phyloP scores from a whole-genome alignment of 1,284 basidiomycete species.

The Rhodotorula glutinis region DNA sequence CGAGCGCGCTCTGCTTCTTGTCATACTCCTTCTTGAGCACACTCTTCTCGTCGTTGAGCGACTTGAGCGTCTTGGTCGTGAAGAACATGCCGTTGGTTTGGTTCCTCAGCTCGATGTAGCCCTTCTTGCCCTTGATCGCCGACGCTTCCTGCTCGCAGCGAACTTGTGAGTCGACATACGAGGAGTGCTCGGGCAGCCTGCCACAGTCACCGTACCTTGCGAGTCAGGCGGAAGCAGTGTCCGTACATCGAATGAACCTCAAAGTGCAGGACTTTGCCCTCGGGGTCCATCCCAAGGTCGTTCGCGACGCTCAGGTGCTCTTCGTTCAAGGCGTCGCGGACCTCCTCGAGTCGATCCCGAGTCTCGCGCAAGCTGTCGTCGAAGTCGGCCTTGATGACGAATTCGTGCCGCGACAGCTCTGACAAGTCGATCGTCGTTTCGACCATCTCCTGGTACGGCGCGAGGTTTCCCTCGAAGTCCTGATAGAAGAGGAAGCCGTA shows the following conservation, averaged over 20 bases:
- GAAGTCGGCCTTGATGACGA: conserved; percentile 85
- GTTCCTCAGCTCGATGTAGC: conserved; percentile 64
- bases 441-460: conserved; percentile 87
- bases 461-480: conserved; percentile 63
- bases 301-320: conserved; percentile 73
- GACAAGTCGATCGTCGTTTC: conserved; percentile 91
- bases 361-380: conserved; percentile 71
- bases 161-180: too few relatives aligned
- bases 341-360: conserved; percentile 64
- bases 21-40: conserved; percentile 69
- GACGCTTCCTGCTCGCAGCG: conserved; percentile 68
- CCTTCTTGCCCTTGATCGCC: conserved; percentile 63
- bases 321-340: conserved; percentile 75
- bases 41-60: conserved; percentile 67
- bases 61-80: conserved; percentile 74
- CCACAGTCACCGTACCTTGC: conserved; percentile 60
- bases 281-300: conserved; percentile 78
- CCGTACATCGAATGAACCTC: conserved; percentile 90
- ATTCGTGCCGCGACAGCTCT: conserved; percentile 77
- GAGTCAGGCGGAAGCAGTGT: conserved; percentile 85
- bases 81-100: conserved; percentile 88
- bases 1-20: conserved; percentile 73
- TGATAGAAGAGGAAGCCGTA: conserved; percentile 45
- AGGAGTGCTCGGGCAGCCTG: too few relatives aligned
- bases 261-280: conserved; percentile 86